A percentile compares a stretch with the other conserved stretches of the same genome.
Conservation (phyloP, 345 rosid genomes). For the Adansonia digitata region DNA sequence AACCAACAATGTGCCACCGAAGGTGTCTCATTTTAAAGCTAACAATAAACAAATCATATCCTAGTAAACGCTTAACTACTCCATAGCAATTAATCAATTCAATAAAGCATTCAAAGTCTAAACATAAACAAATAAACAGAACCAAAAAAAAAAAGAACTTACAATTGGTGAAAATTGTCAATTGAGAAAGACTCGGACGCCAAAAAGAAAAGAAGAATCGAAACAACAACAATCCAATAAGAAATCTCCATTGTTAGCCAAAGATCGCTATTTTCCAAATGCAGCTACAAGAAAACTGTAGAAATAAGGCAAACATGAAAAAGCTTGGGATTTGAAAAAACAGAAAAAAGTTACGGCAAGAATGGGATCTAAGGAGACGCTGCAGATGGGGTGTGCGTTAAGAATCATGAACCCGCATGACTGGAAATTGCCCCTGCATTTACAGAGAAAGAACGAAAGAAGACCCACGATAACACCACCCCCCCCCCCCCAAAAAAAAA, state of each 20-base stretch:
- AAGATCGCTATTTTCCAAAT: slow-evolving; percentile 32
- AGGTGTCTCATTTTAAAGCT: not conserved
- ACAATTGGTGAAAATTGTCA: slow-evolving; percentile 71
- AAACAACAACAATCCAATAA: slow-evolving; percentile 28
- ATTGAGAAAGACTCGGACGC: slow-evolving; percentile 49
- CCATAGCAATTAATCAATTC: slow-evolving; percentile 15
- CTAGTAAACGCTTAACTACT: not conserved
- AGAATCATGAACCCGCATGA: slow-evolving; percentile 40
- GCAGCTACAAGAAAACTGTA: too few species aligned
- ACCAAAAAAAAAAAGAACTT: slow-evolving; percentile 29
- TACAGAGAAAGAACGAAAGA: slow-evolving; percentile 11
- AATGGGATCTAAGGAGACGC: slow-evolving; percentile 37
- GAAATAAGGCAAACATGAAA: slow-evolving; percentile 21
- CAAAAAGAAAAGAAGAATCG: slow-evolving; percentile 35
- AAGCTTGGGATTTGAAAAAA: slow-evolving; percentile 15
- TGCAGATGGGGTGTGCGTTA: slow-evolving; percentile 42
- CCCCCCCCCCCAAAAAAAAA: not conserved
- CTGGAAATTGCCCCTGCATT: slow-evolving; percentile 23
- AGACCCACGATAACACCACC: not conserved
- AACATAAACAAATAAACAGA: not conserved
- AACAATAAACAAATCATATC: not conserved
- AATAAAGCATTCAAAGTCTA: slow-evolving; percentile 5
- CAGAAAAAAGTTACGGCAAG: slow-evolving; percentile 16
- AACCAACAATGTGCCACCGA: slow-evolving; percentile 7
- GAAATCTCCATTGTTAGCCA: slow-evolving; percentile 46